A percentile compares a stretch with the other conserved stretches of the same genome.
Evolutionary conservation across 805 yeast genomes (phyloP).

Genomic region (Candida broadrunensis): DNA sequence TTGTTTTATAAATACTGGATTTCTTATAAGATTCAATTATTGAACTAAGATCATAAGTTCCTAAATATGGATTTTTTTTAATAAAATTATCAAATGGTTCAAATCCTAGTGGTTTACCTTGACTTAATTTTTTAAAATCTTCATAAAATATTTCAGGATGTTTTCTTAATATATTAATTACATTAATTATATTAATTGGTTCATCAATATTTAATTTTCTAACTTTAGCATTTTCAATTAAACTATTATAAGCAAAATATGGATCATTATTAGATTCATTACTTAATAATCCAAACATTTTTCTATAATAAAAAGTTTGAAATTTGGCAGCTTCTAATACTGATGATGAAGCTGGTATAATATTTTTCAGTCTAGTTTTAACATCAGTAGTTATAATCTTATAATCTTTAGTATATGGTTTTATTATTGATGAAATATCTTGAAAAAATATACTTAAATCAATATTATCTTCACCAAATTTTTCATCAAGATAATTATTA

Average conservation of each 20-base stretch:
- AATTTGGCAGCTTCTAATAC: conserved; percentile 48
- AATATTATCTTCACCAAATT: conserved; percentile 7
- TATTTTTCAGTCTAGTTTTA: conserved; percentile 51
- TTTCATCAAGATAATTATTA: conserved; percentile 12
- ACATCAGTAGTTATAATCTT: conserved; percentile 42
- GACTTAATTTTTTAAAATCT: conserved; percentile 45
- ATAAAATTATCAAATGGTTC: conserved; percentile 32
- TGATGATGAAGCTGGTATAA: conserved; percentile 47
- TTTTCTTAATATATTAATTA: conserved; percentile 35
- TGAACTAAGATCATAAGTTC: conserved; percentile 4
- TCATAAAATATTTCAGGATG: conserved; percentile 30
- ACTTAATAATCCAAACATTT: conserved; percentile 40
- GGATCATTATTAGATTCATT: conserved; percentile 12
- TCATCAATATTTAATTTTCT: conserved; percentile 48
- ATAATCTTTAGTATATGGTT: conserved; percentile 9
- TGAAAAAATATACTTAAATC: conserved; percentile 25
- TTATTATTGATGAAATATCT: conserved; percentile 10
- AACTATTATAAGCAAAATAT: conserved; percentile 34
- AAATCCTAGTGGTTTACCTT: conserved; percentile 45
- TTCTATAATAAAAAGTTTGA: conserved; percentile 62
- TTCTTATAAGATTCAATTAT: conserved; percentile 6
- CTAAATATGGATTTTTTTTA: background rate
- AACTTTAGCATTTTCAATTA: conserved; percentile 45
- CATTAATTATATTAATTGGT: conserved; percentile 42
- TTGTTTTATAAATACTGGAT: too few species aligned